Base-by-base conservation (phyloP, 768 basidiomycete species). In the Rhodosporidiobolus odoratus region DNA sequence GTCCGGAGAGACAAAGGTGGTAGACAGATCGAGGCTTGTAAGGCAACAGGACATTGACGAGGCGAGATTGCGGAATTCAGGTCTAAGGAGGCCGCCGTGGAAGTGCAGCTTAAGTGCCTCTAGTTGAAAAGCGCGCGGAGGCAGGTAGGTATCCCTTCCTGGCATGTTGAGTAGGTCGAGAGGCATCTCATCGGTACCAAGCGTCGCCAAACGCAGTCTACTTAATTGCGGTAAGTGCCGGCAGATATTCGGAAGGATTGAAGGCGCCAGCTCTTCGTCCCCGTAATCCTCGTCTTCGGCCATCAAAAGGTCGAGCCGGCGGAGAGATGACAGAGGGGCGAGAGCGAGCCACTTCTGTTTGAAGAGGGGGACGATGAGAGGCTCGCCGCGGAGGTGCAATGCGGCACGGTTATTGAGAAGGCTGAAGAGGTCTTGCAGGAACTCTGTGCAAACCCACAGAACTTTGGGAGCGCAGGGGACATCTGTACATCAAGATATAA, bases 1-100 rank as follows among this genome's bases (percentile, higher is more conserved):
- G 23, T 15, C 12, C 12, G 35, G 25, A 21, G 37, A 40, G 23
- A 10, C 25, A 15, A 12, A 17, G 25, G 4, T 4, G 1, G 37
- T 7, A 2, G 1, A 2, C 4, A 58, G 7, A 5, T 1, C 9
- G 57, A 58, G 6, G 5, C 4, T 0, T 10, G 1, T 40, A 27
- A 40, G 16, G 57, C 8, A 50, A 23, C 7, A 8, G 23, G 48
- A 12, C 9, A 50, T 9, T 8, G 12, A 50, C 21, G 48, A 10
- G 48, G 27, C 9, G 48, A 50, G 48, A n/a, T 10, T 10, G 48
- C 48, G 48, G 12, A 10, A 12, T 10, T 50, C 48, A n/a, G 9
- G 48, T 7, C 9, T 23, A n/a, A 23, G 21, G 21, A 12, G 48
- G 48, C 9, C 7, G 21, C 23, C 21, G 21, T 7, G 12, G 12